These are phyloP conservation scores for Vitis hybrid DNA, from an alignment of 177 flowering plant species.

Conservation along the genomic window DNA sequence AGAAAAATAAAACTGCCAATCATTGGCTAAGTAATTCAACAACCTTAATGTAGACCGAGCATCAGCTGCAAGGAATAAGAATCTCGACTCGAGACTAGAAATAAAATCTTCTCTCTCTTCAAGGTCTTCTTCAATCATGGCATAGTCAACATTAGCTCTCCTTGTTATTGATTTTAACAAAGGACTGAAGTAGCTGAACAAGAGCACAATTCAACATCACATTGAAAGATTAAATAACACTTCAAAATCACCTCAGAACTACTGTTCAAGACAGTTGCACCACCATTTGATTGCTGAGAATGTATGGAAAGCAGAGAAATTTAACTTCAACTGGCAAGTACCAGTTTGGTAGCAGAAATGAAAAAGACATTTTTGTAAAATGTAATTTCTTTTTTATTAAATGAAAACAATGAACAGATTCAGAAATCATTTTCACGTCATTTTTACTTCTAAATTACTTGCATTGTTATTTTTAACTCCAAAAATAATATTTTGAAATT, in stretches of 20 bases:
- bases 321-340: too few species aligned
- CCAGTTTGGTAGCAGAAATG: too few species aligned
- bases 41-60: slow-evolving; percentile 89
- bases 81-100: slow-evolving; percentile 65
- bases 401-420: too few species aligned
- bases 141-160: slow-evolving; percentile 40
- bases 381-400: too few species aligned
- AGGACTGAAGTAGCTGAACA: slow-evolving; percentile 86
- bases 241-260: neutral
- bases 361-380: too few species aligned
- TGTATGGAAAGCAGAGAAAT: too few species aligned
- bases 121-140: slow-evolving; percentile 57
- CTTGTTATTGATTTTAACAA: slow-evolving; percentile 63
- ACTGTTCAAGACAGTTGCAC: neutral
- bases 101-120: slow-evolving; percentile 67
- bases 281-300: neutral
- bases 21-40: neutral
- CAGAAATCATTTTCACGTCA: too few species aligned
- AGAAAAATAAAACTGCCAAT: neutral
- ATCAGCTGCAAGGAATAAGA: slow-evolving; percentile 93
- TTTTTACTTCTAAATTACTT: too few species aligned
- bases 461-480: too few species aligned
- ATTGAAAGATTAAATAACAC: neutral
- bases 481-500: too few species aligned
- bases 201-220: slow-evolving; percentile 2